Evolutionary conservation across 2,329 filamentous ascomycete species (phyloP).

Genomic region (Talaromyces piceae): DNA sequence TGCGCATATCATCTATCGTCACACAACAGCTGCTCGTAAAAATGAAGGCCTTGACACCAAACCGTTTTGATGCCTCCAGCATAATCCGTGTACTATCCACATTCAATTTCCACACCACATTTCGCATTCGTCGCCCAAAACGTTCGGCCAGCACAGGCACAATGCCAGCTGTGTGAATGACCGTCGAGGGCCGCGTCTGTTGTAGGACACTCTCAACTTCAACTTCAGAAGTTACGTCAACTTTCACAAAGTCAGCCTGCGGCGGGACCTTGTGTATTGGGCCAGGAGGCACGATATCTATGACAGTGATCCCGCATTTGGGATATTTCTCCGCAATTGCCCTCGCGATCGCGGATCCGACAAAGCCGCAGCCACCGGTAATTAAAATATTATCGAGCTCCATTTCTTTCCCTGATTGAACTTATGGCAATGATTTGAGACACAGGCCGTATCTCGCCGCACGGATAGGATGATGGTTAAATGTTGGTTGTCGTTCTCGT

Average conservation of each 20-base stretch:
- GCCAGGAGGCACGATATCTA: conserved; percentile 28
- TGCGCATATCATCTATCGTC: conserved; percentile 43
- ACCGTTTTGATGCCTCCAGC: conserved; percentile 38
- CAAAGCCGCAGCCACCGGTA: conserved; percentile 34
- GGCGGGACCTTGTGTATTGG: conserved; percentile 21
- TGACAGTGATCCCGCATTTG: conserved; percentile 27
- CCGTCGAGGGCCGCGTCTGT: conserved; percentile 38
- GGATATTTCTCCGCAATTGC: conserved; percentile 31
- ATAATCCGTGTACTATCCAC: conserved; percentile 49
- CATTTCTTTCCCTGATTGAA: background rate
- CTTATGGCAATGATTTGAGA: no score
- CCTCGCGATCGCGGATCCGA: conserved; percentile 32
- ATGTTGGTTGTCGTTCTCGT: no score
- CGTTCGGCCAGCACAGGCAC: conserved; percentile 34
- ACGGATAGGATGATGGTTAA: no score
- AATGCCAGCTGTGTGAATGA: conserved; percentile 49
- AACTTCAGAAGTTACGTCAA: conserved; percentile 26
- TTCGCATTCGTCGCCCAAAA: conserved; percentile 28
- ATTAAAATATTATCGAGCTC: conserved; percentile 24
- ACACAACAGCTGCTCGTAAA: conserved; percentile 52
- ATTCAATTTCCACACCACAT: conserved; percentile 44
- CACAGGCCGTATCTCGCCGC: no score
- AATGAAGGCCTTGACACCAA: conserved; percentile 44
- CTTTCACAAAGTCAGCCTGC: conserved; percentile 20
- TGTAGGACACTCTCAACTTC: conserved; percentile 29